Base-by-base conservation (phyloP, 1,139 yeast species). In the Scheffersomyces illinoinensis region DNA sequence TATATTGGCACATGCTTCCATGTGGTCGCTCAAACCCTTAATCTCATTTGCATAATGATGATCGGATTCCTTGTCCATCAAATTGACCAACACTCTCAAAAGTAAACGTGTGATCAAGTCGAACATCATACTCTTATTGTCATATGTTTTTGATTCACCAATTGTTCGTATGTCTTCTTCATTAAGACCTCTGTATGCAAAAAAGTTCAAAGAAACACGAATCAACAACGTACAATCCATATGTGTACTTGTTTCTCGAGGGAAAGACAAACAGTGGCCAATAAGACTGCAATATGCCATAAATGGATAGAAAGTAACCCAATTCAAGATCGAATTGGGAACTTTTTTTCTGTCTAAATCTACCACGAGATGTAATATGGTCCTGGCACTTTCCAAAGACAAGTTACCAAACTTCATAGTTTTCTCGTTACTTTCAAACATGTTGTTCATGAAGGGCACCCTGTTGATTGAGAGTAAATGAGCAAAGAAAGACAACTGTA, bases 291-390 rank as follows among this genome's bases (percentile, higher is more conserved):
- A 54, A 43, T 50, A 61, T 3, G 62, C 60, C 56, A 58, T 55
- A 46, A 74, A 69, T 0, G 80, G 78, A 57, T 68, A 76, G 56
- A 68, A 72, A 47, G 71, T 62, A 21, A 74, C 62, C 80, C 80
- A 76, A 54, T 71, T 73, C 47, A 66, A 59, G 53, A 71, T 71
- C 1, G 78, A 65, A 24, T 67, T 63, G 0, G 75, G 70, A 0
- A 68, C 56, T 1, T 58, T 61, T 6, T 60, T 56, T 18, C 49
- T 58, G 33, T 61, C 58, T 49, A 59, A 54, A 17, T 56, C 60
- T 8, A 57, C 50, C 3, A 57, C 58, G 26, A 63, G 48, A 12
- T 56, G 54, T 26, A 65, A 51, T 0, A 63, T 43, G 5, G 60
- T 59, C 51, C 67, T 57, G 1, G 67, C 59, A 39, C 59, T 50